phyloP scores from a whole-genome alignment of 2,329 filamentous ascomycete genomes.

The Colletotrichum melonis region DNA sequence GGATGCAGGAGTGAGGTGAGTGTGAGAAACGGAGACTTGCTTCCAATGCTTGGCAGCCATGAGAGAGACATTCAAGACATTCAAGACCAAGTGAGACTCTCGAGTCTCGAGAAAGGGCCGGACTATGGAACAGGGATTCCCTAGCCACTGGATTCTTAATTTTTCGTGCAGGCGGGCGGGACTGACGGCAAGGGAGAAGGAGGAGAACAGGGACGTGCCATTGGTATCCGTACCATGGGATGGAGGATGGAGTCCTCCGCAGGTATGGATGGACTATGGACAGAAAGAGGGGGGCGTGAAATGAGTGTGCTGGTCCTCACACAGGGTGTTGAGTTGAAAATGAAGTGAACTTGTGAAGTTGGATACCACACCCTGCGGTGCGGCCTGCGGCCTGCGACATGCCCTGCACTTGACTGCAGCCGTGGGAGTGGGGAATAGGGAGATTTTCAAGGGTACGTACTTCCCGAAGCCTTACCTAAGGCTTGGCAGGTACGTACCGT shows the following conservation, averaged over 20 bases:
- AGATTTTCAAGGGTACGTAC: conserved; percentile 8
- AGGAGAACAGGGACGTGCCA: conserved; percentile 4
- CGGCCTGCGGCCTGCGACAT: neutral
- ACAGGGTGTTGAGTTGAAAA: neutral
- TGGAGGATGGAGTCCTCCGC: too few species aligned
- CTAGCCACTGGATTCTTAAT: conserved; percentile 21
- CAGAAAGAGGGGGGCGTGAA: conserved; percentile 34
- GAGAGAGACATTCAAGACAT: conserved; percentile 17
- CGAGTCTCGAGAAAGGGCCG: conserved; percentile 7
- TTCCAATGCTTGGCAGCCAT: neutral
- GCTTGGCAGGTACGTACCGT: neutral
- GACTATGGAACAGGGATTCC: conserved; percentile 13
- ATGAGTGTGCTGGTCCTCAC: neutral
- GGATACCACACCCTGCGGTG: neutral
- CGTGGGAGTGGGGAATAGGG: conserved; percentile 16
- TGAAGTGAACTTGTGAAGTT: neutral
- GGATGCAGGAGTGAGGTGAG: neutral
- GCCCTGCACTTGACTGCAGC: conserved; percentile 12
- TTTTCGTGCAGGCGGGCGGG: conserved; percentile 26
- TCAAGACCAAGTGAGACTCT: conserved; percentile 4
- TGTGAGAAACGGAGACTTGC: too few species aligned
- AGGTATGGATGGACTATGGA: neutral
- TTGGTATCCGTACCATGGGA: conserved; percentile 11
- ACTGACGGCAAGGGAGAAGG: conserved; percentile 29
- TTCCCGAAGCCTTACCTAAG: neutral